Evolutionary conservation across 306 rosid species (phyloP).

Genomic region (Phaseolus lunatus): DNA sequence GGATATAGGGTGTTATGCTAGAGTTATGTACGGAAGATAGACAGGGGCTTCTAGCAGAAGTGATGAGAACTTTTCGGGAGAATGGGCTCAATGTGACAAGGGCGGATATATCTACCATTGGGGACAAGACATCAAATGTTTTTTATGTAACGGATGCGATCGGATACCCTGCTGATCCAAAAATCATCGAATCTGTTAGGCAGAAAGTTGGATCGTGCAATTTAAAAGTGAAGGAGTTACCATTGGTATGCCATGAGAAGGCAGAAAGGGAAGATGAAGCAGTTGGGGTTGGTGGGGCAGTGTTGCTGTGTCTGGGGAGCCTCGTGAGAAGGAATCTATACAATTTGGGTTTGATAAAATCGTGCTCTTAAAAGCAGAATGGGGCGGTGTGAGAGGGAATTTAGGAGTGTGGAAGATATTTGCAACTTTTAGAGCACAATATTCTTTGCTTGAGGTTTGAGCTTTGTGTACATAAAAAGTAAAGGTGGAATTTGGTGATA

Average conservation of each 20-base stretch:
- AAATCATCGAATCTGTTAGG: slow-evolving; percentile 73
- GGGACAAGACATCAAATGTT: slow-evolving; percentile 61
- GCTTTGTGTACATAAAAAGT: slow-evolving; percentile 72
- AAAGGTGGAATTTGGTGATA: slow-evolving; percentile 57
- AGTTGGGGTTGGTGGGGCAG: slow-evolving; percentile 90
- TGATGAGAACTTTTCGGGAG: slow-evolving; percentile 90
- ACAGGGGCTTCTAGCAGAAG: slow-evolving; percentile 78
- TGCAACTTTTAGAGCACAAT: slow-evolving; percentile 51
- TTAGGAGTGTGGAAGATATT: slow-evolving; percentile 50
- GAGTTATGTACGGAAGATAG: slow-evolving; percentile 68
- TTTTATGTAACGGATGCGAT: slow-evolving; percentile 82
- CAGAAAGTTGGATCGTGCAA: slow-evolving; percentile 71
- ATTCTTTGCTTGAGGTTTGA: slow-evolving; percentile 81
- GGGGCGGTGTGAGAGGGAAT: slow-evolving; percentile 25
- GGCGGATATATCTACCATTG: slow-evolving; percentile 79
- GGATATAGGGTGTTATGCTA: slow-evolving; percentile 78
- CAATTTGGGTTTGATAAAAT: slow-evolving; percentile 91
- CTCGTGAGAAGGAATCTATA: slow-evolving; percentile 88
- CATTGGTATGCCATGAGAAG: slow-evolving; percentile 57
- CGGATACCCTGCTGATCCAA: slow-evolving; percentile 70
- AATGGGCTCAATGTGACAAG: slow-evolving; percentile 85
- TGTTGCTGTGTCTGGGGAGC: slow-evolving; percentile 87
- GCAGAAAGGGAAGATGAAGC: slow-evolving; percentile 66
- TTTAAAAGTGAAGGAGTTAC: slow-evolving; percentile 77
- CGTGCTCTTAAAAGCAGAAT: slow-evolving; percentile 67